phyloP scores from a whole-genome alignment of 2,329 filamentous ascomycete species.

The Zymoseptoria pseudotritici region DNA sequence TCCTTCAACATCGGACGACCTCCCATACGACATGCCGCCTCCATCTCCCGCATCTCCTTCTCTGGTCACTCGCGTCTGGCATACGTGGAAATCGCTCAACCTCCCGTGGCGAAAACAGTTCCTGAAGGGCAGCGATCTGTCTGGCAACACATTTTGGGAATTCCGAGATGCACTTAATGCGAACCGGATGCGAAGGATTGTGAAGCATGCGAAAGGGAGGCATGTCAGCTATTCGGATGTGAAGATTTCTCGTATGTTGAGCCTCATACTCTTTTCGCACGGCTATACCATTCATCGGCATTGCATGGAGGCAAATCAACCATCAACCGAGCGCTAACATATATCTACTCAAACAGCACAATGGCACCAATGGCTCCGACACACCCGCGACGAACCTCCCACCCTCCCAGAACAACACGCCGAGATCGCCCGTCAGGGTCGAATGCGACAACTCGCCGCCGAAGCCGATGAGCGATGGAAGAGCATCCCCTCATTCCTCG shows the following conservation, averaged over 20 bases:
- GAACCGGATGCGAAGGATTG: conserved; percentile 50
- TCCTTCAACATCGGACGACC: background rate
- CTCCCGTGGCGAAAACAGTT: conserved; percentile 56
- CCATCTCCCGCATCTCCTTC: conserved; percentile 2
- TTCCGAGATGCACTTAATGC: conserved; percentile 53
- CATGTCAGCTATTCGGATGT: conserved; percentile 51
- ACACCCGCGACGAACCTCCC: conserved; percentile 51
- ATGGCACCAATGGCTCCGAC: conserved; percentile 63
- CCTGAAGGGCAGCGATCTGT: conserved; percentile 53
- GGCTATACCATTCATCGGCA: background rate
- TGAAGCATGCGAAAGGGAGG: conserved; percentile 43
- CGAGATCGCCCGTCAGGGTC: conserved; percentile 50
- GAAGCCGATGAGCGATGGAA: conserved; percentile 57
- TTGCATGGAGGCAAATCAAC: background rate
- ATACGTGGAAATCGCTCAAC: conserved; percentile 54
- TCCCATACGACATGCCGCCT: background rate
- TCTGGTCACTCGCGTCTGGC: conserved; percentile 44
- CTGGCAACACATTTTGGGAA: conserved; percentile 61
- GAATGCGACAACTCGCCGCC: conserved; percentile 52
- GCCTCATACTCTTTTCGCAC: background rate
- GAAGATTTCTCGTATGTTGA: conserved; percentile 47
- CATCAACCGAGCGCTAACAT: background rate
- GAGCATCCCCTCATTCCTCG: conserved; percentile 51
- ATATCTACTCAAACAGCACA: conserved; percentile 40
- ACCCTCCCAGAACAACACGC: conserved; percentile 51